A percentile compares a stretch with the other conserved stretches of the same genome.
phyloP scores from a whole-genome alignment of 2,329 filamentous ascomycete genomes.

The Pseudogymnoascus pannorum region DNA sequence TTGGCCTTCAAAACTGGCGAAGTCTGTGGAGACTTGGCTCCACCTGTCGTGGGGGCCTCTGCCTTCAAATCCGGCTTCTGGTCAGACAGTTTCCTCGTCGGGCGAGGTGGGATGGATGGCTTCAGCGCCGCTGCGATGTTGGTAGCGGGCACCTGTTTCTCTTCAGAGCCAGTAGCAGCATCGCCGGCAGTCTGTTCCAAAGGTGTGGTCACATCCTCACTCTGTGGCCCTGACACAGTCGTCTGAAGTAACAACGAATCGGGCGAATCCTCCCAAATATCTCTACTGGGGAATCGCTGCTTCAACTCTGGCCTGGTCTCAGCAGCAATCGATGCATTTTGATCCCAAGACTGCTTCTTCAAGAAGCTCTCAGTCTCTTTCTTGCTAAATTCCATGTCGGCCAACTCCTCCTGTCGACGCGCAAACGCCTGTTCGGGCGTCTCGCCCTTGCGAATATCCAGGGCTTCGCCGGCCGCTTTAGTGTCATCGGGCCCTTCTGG shows the following conservation, averaged over 20 bases:
- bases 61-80: constrained; percentile 25
- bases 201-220: constrained; percentile 37
- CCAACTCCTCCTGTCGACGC: constrained; percentile 57
- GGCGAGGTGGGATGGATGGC: constrained; percentile 53
- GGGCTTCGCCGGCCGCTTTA: constrained; percentile 7
- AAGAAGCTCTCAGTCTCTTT: constrained; percentile 42
- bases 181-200: constrained; percentile 30
- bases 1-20: constrained; percentile 24
- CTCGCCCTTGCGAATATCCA: constrained; percentile 30
- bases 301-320: constrained; percentile 49
- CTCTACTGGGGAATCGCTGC: constrained; percentile 74
- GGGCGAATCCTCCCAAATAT: constrained; percentile 91
- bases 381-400: constrained; percentile 42
- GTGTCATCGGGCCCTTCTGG: constrained; percentile 35
- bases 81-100: constrained; percentile 33
- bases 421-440: constrained; percentile 60
- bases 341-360: constrained; percentile 43
- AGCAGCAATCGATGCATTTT: constrained; percentile 41
- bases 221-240: constrained; percentile 54
- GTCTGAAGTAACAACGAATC: constrained; percentile 76
- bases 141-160: constrained; percentile 21
- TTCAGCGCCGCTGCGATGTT: constrained; percentile 40
- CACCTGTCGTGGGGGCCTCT: constrained; percentile 21
- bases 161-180: constrained; percentile 26
- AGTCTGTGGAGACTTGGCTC: constrained; percentile 21